Percentiles rank a stretch among this genome's conserved stretches.
These are phyloP conservation scores for Fusarium piperis DNA, from an alignment of 2,329 filamentous ascomycete genomes.

Conservation along the genomic window DNA sequence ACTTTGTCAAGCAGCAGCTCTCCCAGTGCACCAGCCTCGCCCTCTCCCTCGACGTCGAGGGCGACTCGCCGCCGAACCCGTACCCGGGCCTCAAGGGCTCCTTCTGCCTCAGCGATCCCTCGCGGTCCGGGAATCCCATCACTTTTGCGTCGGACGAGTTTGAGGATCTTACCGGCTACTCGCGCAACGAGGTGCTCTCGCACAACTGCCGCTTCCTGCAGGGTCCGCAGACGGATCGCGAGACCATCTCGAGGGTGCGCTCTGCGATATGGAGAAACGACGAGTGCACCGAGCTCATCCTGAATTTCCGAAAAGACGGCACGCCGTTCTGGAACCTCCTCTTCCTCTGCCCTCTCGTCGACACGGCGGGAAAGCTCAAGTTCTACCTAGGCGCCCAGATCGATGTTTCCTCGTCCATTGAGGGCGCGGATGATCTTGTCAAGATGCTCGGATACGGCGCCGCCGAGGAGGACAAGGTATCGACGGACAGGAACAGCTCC, in stretches of 20 bases:
- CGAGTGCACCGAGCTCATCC: conserved; percentile 59
- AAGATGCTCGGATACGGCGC: conserved; percentile 56
- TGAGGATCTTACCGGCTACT: conserved; percentile 60
- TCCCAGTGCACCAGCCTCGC: conserved; percentile 56
- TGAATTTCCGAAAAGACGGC: conserved; percentile 62
- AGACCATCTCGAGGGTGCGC: conserved; percentile 53
- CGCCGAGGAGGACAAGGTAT: conserved; percentile 30
- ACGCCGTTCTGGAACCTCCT: conserved; percentile 67
- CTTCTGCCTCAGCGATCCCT: conserved; percentile 66
- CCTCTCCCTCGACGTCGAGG: conserved; percentile 50
- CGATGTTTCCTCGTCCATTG: conserved; percentile 65
- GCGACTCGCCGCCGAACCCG: conserved; percentile 42
- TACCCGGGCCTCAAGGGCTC: conserved; percentile 67
- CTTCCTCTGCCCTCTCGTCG: conserved; percentile 62
- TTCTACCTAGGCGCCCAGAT: conserved; percentile 68
- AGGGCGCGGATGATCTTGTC: conserved; percentile 61
- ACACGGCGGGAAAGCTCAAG: conserved; percentile 56
- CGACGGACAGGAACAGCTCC: neutral
- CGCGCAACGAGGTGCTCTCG: conserved; percentile 57
- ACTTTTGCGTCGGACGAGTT: conserved; percentile 62
- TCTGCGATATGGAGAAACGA: conserved; percentile 52
- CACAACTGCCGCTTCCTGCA: conserved; percentile 63
- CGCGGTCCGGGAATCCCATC: conserved; percentile 60
- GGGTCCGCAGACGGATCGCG: conserved; percentile 55
- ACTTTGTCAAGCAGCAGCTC: conserved; percentile 63